phyloP scores from a whole-genome alignment of 2,329 filamentous ascomycete species.

The Aspergillus terreus region DNA sequence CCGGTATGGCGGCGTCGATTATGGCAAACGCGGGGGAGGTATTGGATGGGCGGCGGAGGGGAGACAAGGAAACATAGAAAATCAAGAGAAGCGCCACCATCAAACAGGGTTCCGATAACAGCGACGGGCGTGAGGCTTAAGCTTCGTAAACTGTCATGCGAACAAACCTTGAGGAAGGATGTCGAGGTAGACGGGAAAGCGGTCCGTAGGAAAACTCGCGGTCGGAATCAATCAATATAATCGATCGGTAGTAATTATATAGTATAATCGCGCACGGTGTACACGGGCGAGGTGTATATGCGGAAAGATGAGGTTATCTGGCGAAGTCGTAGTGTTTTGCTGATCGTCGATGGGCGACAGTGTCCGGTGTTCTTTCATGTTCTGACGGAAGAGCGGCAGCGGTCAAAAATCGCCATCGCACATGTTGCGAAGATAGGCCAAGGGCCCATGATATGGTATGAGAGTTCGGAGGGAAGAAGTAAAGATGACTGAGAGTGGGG shows the following conservation, averaged over 20 bases:
- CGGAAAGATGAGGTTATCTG: conserved; percentile 2
- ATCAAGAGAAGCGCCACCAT: conserved; percentile 16
- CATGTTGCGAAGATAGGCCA: conserved; percentile 12
- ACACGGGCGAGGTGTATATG: neutral
- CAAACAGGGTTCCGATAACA: conserved; percentile 11
- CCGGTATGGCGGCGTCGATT: conserved; percentile 9
- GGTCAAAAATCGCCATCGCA: conserved; percentile 22
- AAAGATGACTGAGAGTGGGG: neutral
- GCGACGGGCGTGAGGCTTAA: neutral
- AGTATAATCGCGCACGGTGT: neutral
- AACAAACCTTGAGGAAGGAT: neutral
- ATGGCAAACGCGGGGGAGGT: neutral
- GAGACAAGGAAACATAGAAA: conserved; percentile 17
- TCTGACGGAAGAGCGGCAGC: conserved; percentile 16
- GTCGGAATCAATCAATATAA: neutral
- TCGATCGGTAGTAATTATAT: neutral
- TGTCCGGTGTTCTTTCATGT: conserved; percentile 23
- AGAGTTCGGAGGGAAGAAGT: neutral
- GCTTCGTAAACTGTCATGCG: conserved; percentile 1
- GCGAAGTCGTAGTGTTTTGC: conserved; percentile 5
- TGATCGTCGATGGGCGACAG: conserved; percentile 11
- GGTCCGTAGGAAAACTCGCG: neutral
- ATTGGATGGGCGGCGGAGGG: neutral
- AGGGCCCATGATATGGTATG: conserved; percentile 11
- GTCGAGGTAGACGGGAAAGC: neutral